These are phyloP conservation scores for Annulohypoxylon bovei DNA, from an alignment of 495 filamentous ascomycete genomes.

Conservation along the genomic window DNA sequence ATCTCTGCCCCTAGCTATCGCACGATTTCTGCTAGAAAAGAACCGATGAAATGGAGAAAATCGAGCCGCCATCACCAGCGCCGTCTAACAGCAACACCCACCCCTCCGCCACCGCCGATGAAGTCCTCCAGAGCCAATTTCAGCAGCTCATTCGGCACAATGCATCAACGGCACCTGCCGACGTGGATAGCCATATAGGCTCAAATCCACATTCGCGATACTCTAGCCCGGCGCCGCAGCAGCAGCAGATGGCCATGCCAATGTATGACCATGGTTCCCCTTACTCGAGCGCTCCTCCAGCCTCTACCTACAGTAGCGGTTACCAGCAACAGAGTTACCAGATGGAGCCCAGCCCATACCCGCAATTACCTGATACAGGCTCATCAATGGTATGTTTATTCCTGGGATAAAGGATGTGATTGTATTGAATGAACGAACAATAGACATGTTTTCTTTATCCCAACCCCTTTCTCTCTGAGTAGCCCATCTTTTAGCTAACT, in stretches of 20 bases:
- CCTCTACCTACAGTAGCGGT: constrained; percentile 32
- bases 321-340: constrained; percentile 52
- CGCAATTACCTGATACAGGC: constrained; percentile 42
- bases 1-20: background rate
- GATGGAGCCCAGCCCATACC: constrained; percentile 49
- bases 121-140: constrained; percentile 57
- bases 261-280: constrained; percentile 41
- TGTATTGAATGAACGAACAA: constrained; percentile 25
- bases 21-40: background rate
- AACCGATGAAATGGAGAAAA: constrained; percentile 50
- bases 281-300: constrained; percentile 13
- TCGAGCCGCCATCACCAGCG: constrained; percentile 54
- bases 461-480: constrained; percentile 1
- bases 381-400: constrained; percentile 45
- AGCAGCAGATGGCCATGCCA: constrained; percentile 38
- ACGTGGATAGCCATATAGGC: constrained; percentile 46
- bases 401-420: constrained; percentile 31
- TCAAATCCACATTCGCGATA: constrained; percentile 58
- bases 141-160: constrained; percentile 63
- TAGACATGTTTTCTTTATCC: constrained; percentile 23
- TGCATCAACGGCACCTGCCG: constrained; percentile 42
- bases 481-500: constrained; percentile 8
- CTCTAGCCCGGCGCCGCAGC: constrained; percentile 51
- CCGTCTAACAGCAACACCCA: constrained; percentile 44
- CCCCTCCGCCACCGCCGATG: constrained; percentile 36